Base-by-base conservation (phyloP, 768 basidiomycete species). In the Amanita inopinata region DNA sequence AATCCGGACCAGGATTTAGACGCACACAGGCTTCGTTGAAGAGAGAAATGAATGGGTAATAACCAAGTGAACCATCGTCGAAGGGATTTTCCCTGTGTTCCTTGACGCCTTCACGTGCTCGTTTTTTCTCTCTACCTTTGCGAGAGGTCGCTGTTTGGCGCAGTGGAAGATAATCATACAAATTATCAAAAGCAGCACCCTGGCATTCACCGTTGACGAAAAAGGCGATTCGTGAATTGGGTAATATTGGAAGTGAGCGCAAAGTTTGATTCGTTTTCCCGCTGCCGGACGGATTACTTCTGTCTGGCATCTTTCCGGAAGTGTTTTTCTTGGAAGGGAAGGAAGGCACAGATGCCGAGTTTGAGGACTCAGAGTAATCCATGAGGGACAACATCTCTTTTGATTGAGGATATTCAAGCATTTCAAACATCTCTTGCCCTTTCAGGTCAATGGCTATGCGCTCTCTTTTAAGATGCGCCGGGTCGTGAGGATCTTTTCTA, bases 391-490 rank as follows among this genome's bases (percentile, higher is more conserved):
- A 67, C 96, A 98, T 98, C 64, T 99, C 96, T 59, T 93, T 96
- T 20, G 73, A 78, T 46, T 80, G 78, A 7, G 79, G 62, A 58
- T 96, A 97, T 59, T 98, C 94, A 47, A 88, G 67, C 46, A 80
- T 80, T 65, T 99, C 96, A 59, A 97, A 97, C 58, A 93, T 92
- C 49, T 90, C 85, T 61, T 94, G 92, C n/a, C 88, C 88, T 62
- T 94, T 96, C 63, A 90, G 87, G 46, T 87, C 85, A 56, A 99
- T 93, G 3, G 93, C 78, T 47, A 94, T 86, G 43, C 96, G 86
- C 55, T 91, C 87, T 42, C 96, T 79, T 49, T 80, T 78, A 48
- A 96, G 62, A 49, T 82, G 81, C 3, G 85, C 83, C 7, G 93
- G 85, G 57, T 96, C 87, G 50, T 78, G 63, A 1, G 72, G 70